Base-by-base conservation (phyloP, 768 basidiomycete species). In the Pholiota molesta region DNA sequence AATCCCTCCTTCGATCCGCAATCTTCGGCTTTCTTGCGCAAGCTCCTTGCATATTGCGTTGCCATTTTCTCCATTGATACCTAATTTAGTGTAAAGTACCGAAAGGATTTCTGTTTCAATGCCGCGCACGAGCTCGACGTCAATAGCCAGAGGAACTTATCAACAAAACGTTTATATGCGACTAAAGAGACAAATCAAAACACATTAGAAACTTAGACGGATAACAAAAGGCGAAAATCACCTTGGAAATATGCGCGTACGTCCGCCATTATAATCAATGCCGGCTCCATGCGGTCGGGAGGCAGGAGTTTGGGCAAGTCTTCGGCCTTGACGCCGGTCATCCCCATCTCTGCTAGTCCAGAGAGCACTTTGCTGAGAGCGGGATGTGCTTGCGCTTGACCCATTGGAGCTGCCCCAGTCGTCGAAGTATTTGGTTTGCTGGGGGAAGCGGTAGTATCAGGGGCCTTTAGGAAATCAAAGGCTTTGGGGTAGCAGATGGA, bases 261-360 rank as follows among this genome's bases (percentile, higher is more conserved):
- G 57, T 86, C 82, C 0, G 87, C 87, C 89, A 91, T 91, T 65
- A 91, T 88, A 3, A 73, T 65, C 21, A 91, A 65, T 0, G 86
- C 86, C 0, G 83, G 79, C 33, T 86, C 86, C 78, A 80, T 81
- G 0, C 73, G 75, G 62, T 89, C 87, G 0, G 78, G 62, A 0
- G 84, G 81, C 4, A 86, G 75, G 0, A 90, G 66, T 65, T 79
- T 85, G 0, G 80, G 66, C 0, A 90, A 65, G 57, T 87, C 84
- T 1, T 73, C 72, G 0, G 78, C 71, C 37, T 74, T 72, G 35
- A 79, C 78, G 0, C 35, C 35, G 6, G 10, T 63, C n/a, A 23
- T 87, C 66, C 0, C 83, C 83, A 6, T 5, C 42, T 44, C 19
- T 19, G 17, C n/a, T 10, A 44, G 9, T n/a, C 19, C 42, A 8